Evolutionary conservation across 768 basidiomycete genomes (phyloP), one percentile per base, ranked within the genome.

Genomic region (Glaciozyma antarctica): DNA sequence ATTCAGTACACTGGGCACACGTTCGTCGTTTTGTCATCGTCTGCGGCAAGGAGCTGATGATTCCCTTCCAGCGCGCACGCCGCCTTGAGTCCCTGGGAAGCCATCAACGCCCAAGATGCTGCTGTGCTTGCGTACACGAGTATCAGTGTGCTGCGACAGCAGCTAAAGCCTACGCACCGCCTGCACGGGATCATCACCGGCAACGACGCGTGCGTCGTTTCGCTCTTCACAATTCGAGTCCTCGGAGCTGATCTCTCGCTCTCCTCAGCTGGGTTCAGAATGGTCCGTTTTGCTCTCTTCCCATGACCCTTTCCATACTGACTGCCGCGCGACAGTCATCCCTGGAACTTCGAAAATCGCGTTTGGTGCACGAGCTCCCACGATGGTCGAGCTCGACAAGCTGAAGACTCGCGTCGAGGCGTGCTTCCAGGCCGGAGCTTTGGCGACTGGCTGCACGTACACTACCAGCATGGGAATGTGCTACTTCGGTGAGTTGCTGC

Each of bases 51-150:
- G 38, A 32, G 48, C 21, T 58, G 44, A 24, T 41, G 47, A 58
- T 48, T 28, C 34, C 69, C n/a, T 1, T 62, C 88, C 86, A 53
- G 87, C 88, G 8, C 88, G 89, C 71, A 88, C 88, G 21, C 38
- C 85, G 13, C 84, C n/a, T 82, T 81, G 43, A 82, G 86, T 16
- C 89, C 89, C 5, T 91, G 90, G 87, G 88, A 92, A 76, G 90
- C 86, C 28, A 82, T 81, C 49, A 92, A 92, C 73, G 88, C 90
- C 17, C 81, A 90, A 52, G 91, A 93, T 73, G 91, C 91, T 0
- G 90, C 90, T 1, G 87, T 91, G 74, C 77, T 89, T 13, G 87
- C 89, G 0, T 92, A 93, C 75, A 84, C 85, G 12, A 81, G 82
- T 55, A 81, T 94, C 49, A 86, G 89, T 5, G 84, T 84, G 28